phyloP scores from a whole-genome alignment of 75 land plant genomes.

The Cunninghamia lanceolata region DNA sequence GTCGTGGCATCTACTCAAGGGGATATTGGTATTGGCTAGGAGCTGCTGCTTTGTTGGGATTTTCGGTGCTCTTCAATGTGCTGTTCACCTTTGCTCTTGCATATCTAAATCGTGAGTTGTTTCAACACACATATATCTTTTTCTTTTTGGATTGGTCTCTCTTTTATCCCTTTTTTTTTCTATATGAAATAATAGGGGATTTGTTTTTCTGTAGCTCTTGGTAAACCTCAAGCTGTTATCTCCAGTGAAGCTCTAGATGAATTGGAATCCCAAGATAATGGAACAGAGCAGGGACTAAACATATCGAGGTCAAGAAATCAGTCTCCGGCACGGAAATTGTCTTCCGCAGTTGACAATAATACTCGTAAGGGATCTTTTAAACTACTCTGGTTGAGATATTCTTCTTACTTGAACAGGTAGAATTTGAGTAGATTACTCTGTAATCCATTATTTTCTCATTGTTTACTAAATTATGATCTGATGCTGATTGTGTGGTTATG shows the following conservation, averaged over 20 bases:
- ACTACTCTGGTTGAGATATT: background rate
- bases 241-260: conserved; percentile 64
- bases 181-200: background rate
- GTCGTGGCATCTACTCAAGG: conserved; percentile 27
- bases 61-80: conserved; percentile 64
- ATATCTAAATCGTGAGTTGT: conserved; percentile 67
- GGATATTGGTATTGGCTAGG: conserved; percentile 87
- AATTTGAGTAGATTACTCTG: background rate
- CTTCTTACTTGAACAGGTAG: background rate
- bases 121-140: background rate
- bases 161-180: background rate
- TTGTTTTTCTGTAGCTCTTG: conserved; percentile 44
- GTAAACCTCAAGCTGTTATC: conserved; percentile 69
- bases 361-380: conserved; percentile 23
- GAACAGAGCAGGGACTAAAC: conserved; percentile 14
- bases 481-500: background rate
- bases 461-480: background rate
- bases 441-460: too few relatives aligned
- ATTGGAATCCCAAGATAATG: conserved; percentile 37
- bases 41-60: conserved; percentile 64
- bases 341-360: conserved; percentile 40
- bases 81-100: conserved; percentile 72
- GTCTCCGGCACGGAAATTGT: conserved; percentile 25
- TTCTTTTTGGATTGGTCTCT: background rate
- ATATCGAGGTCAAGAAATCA: conserved; percentile 1